Evolutionary conservation across 2,329 filamentous ascomycete species (phyloP).

Genomic region (Pyrenochaeta sp.): DNA sequence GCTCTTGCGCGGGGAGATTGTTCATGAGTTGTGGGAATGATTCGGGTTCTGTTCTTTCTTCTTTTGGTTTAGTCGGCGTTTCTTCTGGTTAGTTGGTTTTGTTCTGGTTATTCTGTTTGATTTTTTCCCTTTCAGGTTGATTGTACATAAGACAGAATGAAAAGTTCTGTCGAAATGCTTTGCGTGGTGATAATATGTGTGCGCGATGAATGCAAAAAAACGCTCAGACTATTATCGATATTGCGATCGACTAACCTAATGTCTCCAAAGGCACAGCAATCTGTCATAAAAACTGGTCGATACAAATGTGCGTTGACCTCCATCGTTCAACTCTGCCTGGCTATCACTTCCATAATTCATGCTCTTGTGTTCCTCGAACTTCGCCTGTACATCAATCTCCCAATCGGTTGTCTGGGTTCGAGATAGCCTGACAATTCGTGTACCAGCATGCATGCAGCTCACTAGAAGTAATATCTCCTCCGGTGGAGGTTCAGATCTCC

Average conservation of each 20-base stretch:
- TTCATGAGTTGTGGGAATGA: too few species aligned
- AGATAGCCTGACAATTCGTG: conserved; percentile 65
- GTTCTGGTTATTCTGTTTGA: too few species aligned
- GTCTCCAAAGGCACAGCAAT: conserved; percentile 71
- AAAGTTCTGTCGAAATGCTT: too few species aligned
- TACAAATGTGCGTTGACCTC: conserved; percentile 57
- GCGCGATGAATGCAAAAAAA: too few species aligned
- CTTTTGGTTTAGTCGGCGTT: not conserved
- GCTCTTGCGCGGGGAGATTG: too few species aligned
- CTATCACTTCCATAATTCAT: conserved; percentile 94
- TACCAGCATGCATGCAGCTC: conserved; percentile 93
- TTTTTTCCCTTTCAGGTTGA: too few species aligned
- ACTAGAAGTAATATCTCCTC: conserved; percentile 60
- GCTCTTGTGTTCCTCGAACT: conserved; percentile 85
- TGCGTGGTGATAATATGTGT: too few species aligned
- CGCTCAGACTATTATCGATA: too few species aligned
- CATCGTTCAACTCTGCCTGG: conserved; percentile 49
- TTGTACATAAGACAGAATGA: too few species aligned
- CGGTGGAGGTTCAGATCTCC: conserved; percentile 22
- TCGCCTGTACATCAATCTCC: conserved; percentile 69
- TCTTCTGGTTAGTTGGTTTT: not conserved
- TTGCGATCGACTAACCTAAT: conserved; percentile 13
- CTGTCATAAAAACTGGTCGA: conserved; percentile 82
- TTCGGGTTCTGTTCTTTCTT: too few species aligned
- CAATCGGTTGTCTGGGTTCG: conserved; percentile 53